Percentiles rank a stretch among this genome's conserved stretches.
These are phyloP conservation scores for Discostella pseudostelligera DNA, from an alignment of 108 stramenopile genomes.

Conservation along the genomic window DNA sequence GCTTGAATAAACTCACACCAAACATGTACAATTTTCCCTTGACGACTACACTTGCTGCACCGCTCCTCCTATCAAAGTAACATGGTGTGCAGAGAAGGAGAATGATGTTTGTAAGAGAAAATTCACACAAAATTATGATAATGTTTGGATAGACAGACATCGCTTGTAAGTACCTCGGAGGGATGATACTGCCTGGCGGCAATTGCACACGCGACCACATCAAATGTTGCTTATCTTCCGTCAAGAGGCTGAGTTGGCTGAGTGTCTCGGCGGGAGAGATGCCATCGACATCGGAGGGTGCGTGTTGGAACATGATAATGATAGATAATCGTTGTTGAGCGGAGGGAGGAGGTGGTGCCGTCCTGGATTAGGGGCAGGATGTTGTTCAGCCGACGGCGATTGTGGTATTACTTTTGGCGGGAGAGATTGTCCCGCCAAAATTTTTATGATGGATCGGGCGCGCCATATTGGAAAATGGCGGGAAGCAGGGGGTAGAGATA, in stretches of 20 bases:
- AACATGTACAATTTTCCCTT: constrained; percentile 81
- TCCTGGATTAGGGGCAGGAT: neutral
- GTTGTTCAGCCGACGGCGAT: neutral
- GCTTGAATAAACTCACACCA: constrained; percentile 46
- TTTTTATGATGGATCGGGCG: too few species aligned
- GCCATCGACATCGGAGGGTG: neutral
- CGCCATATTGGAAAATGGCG: too few species aligned
- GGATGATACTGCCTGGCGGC: constrained; percentile 37
- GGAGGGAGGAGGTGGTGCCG: neutral
- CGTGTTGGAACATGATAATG: constrained; percentile 4
- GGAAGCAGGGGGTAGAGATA: too few species aligned
- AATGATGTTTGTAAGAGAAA: too few species aligned
- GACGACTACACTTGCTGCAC: constrained; percentile 90
- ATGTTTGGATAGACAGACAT: too few species aligned
- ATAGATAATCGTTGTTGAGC: neutral
- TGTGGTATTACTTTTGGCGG: neutral
- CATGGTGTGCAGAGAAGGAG: too few species aligned
- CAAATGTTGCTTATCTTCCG: constrained; percentile 12
- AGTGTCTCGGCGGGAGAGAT: neutral
- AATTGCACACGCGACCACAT: constrained; percentile 30
- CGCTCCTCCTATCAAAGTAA: constrained; percentile 48
- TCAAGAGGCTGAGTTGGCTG: neutral
- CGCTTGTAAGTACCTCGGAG: constrained; percentile 58
- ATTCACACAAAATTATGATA: too few species aligned
- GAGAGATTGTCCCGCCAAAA: too few species aligned